phyloP scores from a whole-genome alignment of 2,329 filamentous ascomycete genomes.

The Penicillium brevicompactum region DNA sequence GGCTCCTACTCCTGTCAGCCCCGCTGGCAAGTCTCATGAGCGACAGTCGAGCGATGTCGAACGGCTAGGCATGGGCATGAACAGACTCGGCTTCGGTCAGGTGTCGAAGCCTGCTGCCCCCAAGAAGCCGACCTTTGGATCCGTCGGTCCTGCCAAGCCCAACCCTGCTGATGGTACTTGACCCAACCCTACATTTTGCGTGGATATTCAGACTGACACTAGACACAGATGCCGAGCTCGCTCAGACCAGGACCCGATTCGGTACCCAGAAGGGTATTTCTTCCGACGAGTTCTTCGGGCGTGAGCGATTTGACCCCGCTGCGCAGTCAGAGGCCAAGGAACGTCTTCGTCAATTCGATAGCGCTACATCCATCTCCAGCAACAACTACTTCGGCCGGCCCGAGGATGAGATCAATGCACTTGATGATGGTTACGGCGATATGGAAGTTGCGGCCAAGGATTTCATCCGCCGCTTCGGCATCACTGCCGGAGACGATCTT shows the following conservation, averaged over 20 bases:
- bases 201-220: slow-evolving; percentile 10
- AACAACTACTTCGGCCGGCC: slow-evolving; percentile 97
- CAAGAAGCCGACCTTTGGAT: slow-evolving; percentile 86
- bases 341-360: slow-evolving; percentile 88
- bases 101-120: slow-evolving; percentile 62
- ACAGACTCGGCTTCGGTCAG: slow-evolving; percentile 84
- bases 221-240: slow-evolving; percentile 69
- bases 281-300: slow-evolving; percentile 97
- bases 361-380: slow-evolving; percentile 86
- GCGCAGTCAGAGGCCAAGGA: slow-evolving; percentile 83
- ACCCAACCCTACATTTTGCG: neutral
- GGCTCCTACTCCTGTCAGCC: slow-evolving; percentile 75
- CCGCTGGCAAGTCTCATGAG: slow-evolving; percentile 54
- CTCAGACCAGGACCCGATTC: slow-evolving; percentile 85
- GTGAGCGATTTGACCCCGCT: slow-evolving; percentile 78
- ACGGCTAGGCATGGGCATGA: slow-evolving; percentile 84
- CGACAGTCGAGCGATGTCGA: slow-evolving; percentile 76
- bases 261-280: slow-evolving; percentile 93
- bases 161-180: slow-evolving; percentile 62
- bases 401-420: slow-evolving; percentile 70
- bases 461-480: slow-evolving; percentile 91
- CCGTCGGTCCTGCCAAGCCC: slow-evolving; percentile 74
- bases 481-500: slow-evolving; percentile 92
- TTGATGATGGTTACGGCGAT: slow-evolving; percentile 80
- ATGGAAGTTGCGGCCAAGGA: slow-evolving; percentile 93